Base-by-base conservation (phyloP, 176 grass and related monocot genomes). In the Hyparrhenia diplandra region DNA sequence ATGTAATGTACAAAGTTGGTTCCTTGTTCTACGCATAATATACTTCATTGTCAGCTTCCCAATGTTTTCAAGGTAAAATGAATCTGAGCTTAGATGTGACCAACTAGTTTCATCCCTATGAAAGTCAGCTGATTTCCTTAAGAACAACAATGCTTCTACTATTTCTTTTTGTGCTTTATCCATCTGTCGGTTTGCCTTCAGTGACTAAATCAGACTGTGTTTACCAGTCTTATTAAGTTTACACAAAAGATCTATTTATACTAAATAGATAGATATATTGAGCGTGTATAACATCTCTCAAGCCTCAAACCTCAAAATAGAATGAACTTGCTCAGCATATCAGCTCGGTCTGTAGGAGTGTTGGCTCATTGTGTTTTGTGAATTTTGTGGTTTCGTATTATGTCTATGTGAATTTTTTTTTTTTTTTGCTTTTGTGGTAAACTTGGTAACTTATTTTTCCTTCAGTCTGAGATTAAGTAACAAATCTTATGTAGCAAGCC, bases 41-140 rank as follows among this genome's bases (percentile, higher is more conserved):
- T 98, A 98, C 77, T 98, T 98, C 86, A 75, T 98, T 13, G 90
- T 98, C 74, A 94, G 95, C 81, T 98, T 98, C 82, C 95, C 95
- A 21, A 98, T 94, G 95, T 94, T 98, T 79, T 78, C 83, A 78
- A 94, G 95, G 95, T 94, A 91, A 90, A 82, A 67, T 37, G 5
- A 71, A 14, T 67, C 37, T 32, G n/a, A 73, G 37, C 73, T 23
- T 20, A 51, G 28, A 75, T 45, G 34, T 69, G 21, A 39, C 85
- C 25, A 74, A 34, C 54, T 34, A 18, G 54, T 13, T 76, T 78
- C 5, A 54, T 64, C 29, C 9, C 24, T 29, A 76, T 25, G n/a
- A 60, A 29, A 77, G 11, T 13, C 1, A 1, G 11, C 16, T 43
- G 58, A 25, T 63, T 41, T 87, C 65, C 27, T 82, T 29, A 18